phyloP scores from a whole-genome alignment of 148 eudicot species.

The Cornus florida region DNA sequence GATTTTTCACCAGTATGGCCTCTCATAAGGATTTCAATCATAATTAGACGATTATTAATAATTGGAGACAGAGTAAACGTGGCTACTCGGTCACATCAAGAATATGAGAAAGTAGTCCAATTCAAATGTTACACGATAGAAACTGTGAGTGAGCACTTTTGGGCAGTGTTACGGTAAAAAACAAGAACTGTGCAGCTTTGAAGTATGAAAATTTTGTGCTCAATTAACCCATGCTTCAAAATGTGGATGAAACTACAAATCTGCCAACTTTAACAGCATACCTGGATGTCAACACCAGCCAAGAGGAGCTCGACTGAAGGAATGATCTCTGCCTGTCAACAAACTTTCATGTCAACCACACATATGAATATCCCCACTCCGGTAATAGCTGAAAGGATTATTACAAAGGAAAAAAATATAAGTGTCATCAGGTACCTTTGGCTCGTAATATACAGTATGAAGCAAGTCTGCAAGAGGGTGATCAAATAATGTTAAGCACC shows the following conservation, averaged over 20 bases:
- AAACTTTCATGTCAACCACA: constrained; percentile 11
- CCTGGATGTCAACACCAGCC: constrained; percentile 75
- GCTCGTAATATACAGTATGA: constrained; percentile 80
- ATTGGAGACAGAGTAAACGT: neutral
- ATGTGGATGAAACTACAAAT: neutral
- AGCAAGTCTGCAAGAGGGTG: constrained; percentile 81
- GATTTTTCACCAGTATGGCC: neutral
- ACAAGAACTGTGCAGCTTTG: neutral
- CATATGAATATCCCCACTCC: neutral
- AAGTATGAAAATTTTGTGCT: neutral
- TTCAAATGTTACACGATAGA: neutral
- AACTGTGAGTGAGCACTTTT: neutral
- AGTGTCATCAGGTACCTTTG: constrained; percentile 54
- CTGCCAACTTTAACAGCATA: constrained; percentile 22
- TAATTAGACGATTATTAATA: neutral
- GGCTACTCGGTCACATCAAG: neutral
- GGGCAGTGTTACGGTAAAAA: neutral
- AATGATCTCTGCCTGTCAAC: constrained; percentile 74
- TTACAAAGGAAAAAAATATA: neutral
- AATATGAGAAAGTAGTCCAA: constrained; percentile 2
- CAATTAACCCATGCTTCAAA: neutral
- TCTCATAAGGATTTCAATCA: neutral
- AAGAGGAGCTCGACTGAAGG: constrained; percentile 68
- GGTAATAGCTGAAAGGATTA: neutral
- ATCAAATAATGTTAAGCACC: constrained; percentile 82